Base-by-base conservation (phyloP, 192 early-diverging fungal species). In the Coemansia sp. region DNA sequence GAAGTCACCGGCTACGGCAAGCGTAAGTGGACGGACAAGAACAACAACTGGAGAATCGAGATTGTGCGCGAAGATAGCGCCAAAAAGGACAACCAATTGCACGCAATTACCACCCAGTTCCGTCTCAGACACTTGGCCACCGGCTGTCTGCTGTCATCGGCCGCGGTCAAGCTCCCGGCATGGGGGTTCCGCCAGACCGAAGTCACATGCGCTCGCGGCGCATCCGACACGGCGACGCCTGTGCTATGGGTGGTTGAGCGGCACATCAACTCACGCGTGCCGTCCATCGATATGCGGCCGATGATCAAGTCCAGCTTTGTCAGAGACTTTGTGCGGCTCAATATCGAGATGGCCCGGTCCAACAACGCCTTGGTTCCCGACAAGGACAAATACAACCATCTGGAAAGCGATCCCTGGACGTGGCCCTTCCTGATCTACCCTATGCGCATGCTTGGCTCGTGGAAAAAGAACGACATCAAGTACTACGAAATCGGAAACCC, bases 151-250 rank as follows among this genome's bases (percentile, higher is more conserved):
- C 81, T 99, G 64, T 84, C 89, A 3, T 85, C 93, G 3, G 77
- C 87, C 48, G 88, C 89, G 29, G 85, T 84, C 17, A 74, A 79
- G 52, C 84, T 98, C 28, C 97, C 97, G 14, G 85, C 96, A 73
- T 99, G 97, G 97, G 97, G 94, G 22, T 97, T 92, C 85, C 89
- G 86, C 71, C 97, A 99, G 83, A 80, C 87, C n/a, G 97, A 98
- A 67, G 91, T 97, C 5, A 96, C 84, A 17, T 99, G 96, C 80
- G 91, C 96, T 63, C 87, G 88, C 34, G 34, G 34, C 34, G 34
- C 61, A 74, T 81, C 33, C 82, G 81, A 60, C 69, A 82, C 30
- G 59, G 82, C 17, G 87, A 88, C 52, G 77, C 84, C 18, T 79
- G 87, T 49, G 87, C 90, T 92, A 71, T 99, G 97, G 97, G 96